Conservation (phyloP, 345 rosid genomes). For the Raphanus raphanistrum region DNA sequence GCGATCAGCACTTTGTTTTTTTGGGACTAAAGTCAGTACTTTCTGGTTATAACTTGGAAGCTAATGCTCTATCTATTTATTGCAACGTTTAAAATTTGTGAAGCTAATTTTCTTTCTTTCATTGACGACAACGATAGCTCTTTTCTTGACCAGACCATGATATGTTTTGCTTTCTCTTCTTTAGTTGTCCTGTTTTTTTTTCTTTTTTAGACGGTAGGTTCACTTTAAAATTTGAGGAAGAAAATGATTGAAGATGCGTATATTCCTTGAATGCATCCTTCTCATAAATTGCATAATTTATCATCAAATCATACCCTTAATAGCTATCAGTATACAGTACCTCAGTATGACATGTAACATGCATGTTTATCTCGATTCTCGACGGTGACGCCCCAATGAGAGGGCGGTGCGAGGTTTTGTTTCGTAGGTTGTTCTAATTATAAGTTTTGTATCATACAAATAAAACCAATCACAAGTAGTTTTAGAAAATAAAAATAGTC, state of each 20-base stretch:
- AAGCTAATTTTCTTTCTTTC: neutral
- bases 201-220: conserved; percentile 13
- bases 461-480: neutral
- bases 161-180: conserved; percentile 23
- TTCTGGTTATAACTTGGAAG: neutral
- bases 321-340: neutral
- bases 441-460: conserved; percentile 3
- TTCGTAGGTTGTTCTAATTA: neutral
- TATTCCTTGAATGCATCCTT: conserved; percentile 20
- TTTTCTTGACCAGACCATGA: conserved; percentile 11
- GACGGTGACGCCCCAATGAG: conserved; percentile 1
- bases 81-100: neutral
- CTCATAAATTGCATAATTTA: neutral
- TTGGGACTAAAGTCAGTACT: neutral
- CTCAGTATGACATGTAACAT: neutral
- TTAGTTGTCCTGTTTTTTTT: neutral
- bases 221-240: conserved; percentile 11
- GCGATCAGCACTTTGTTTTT: neutral
- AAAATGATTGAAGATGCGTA: conserved; percentile 25
- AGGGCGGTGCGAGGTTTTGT: conserved; percentile 8
- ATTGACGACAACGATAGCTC: conserved; percentile 13
- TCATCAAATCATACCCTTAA: neutral
- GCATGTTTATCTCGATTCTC: conserved; percentile 12
- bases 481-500: neutral
- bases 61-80: neutral